Percentiles rank a stretch among this genome's conserved stretches.
Conservation (phyloP, 2,329 filamentous ascomycete species). For the Pseudonectria buxi region DNA sequence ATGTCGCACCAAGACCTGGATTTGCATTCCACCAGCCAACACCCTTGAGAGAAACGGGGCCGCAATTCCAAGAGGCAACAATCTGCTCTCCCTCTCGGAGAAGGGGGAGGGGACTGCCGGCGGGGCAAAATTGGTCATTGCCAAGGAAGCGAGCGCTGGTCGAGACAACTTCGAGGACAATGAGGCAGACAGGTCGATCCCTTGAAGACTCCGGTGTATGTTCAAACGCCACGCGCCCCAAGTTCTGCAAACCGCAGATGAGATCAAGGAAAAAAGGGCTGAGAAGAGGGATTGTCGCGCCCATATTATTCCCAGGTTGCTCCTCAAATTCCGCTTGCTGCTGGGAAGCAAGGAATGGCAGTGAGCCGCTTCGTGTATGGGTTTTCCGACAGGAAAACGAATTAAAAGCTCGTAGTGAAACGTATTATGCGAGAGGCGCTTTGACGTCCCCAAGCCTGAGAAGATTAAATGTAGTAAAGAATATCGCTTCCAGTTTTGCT, state of each 20-base stretch:
- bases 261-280: constrained; percentile 8
- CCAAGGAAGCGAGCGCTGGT: constrained; percentile 1
- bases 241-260: constrained; percentile 6
- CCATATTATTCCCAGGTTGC: constrained; percentile 12
- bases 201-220: constrained; percentile 24
- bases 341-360: constrained; percentile 34
- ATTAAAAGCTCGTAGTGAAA: constrained; percentile 30
- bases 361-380: constrained; percentile 31
- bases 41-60: constrained; percentile 15
- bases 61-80: constrained; percentile 4
- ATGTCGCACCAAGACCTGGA: constrained; percentile 19
- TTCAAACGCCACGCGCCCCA: constrained; percentile 26
- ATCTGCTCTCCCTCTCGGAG: background rate
- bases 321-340: constrained; percentile 24
- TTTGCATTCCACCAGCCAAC: constrained; percentile 23
- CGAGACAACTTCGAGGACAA: constrained; percentile 5
- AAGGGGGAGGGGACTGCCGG: constrained; percentile 5
- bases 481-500: constrained; percentile 12
- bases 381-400: constrained; percentile 26
- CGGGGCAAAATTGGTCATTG: constrained; percentile 6
- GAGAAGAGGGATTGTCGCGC: constrained; percentile 9
- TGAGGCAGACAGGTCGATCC: constrained; percentile 14
- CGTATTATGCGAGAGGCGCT: constrained; percentile 21
- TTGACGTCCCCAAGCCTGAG: constrained; percentile 12
- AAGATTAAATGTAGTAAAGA: constrained; percentile 18